A percentile compares a stretch with the other conserved stretches of the same genome.
phyloP scores from a whole-genome alignment of 2,329 filamentous ascomycete genomes.

The Trichoderma polysporum region DNA sequence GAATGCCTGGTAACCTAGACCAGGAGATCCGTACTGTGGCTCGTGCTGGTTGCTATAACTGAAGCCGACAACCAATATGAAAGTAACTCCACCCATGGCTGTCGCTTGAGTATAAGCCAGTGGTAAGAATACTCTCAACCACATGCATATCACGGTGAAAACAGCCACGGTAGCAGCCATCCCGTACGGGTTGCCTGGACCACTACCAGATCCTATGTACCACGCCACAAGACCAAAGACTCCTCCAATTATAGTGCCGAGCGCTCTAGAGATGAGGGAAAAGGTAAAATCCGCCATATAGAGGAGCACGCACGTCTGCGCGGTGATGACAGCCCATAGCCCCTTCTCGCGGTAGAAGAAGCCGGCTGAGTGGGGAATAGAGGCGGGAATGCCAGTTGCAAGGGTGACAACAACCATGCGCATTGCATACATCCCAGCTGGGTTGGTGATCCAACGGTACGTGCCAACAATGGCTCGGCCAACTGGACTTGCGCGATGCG shows the following conservation, averaged over 20 bases:
- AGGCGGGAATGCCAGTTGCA: constrained; percentile 42
- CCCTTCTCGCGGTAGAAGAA: constrained; percentile 55
- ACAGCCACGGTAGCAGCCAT: constrained; percentile 46
- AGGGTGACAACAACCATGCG: constrained; percentile 50
- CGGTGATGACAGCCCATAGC: constrained; percentile 53
- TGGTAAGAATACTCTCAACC: constrained; percentile 38
- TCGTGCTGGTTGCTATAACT: constrained; percentile 47
- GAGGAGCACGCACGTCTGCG: constrained; percentile 46
- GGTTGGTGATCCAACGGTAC: constrained; percentile 43
- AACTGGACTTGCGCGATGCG: constrained; percentile 22
- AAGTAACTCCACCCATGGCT: constrained; percentile 40
- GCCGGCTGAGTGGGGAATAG: constrained; percentile 43
- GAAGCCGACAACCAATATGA: constrained; percentile 45
- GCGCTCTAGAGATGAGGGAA: constrained; percentile 41
- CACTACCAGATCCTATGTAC: constrained; percentile 52
- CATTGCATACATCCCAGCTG: constrained; percentile 47
- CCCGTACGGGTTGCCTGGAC: constrained; percentile 50
- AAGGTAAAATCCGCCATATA: constrained; percentile 53
- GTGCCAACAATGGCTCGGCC: constrained; percentile 31
- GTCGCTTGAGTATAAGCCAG: constrained; percentile 31
- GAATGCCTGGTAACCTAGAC: constrained; percentile 48
- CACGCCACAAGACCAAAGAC: constrained; percentile 47
- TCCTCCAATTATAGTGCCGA: constrained; percentile 49
- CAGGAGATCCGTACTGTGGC: constrained; percentile 45
- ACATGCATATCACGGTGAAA: constrained; percentile 36